Evolutionary conservation across 73 alveolate species (phyloP).

Genomic region (Durusdinium trenchii): DNA sequence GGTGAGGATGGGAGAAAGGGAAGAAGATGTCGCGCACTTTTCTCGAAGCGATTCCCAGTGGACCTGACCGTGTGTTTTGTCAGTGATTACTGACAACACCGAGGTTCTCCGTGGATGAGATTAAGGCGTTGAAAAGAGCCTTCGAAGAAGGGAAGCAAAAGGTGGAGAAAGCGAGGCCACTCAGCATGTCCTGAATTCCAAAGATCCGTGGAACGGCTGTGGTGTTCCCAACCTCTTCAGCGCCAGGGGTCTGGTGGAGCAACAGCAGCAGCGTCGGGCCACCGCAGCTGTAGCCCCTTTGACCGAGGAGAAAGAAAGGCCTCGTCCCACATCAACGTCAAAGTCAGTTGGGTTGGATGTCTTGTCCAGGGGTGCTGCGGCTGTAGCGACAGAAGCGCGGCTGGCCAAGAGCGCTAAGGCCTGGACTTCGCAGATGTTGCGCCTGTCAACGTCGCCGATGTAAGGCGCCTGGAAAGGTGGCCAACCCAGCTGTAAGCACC

Average conservation of each 20-base stretch:
- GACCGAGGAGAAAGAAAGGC: constrained; percentile 83
- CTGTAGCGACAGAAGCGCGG: constrained; percentile 40
- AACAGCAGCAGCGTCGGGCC: constrained; percentile 88
- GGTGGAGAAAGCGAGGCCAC: constrained; percentile 67
- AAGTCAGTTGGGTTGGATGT: no score
- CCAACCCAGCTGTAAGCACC: constrained; percentile 20
- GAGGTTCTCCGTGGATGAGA: constrained; percentile 89
- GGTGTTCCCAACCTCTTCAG: background rate
- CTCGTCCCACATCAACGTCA: no score
- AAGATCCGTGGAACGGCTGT: background rate
- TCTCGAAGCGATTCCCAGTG: no score
- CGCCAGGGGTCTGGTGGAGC: constrained; percentile 46
- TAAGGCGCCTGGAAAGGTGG: no score
- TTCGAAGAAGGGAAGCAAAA: constrained; percentile 81
- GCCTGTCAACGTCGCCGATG: no score
- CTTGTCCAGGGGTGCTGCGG: constrained; percentile 68
- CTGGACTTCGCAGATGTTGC: background rate
- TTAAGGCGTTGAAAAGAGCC: constrained; percentile 64
- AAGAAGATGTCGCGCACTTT: constrained; percentile 66
- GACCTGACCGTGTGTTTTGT: background rate
- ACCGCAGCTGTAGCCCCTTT: constrained; percentile 82
- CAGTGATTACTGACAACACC: no score
- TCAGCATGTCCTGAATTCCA: background rate
- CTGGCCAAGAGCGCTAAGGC: constrained; percentile 27
- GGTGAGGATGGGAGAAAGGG: constrained; percentile 80